Base-by-base conservation (phyloP, 192 early-diverging fungal species). In the Mortierella antarctica region DNA sequence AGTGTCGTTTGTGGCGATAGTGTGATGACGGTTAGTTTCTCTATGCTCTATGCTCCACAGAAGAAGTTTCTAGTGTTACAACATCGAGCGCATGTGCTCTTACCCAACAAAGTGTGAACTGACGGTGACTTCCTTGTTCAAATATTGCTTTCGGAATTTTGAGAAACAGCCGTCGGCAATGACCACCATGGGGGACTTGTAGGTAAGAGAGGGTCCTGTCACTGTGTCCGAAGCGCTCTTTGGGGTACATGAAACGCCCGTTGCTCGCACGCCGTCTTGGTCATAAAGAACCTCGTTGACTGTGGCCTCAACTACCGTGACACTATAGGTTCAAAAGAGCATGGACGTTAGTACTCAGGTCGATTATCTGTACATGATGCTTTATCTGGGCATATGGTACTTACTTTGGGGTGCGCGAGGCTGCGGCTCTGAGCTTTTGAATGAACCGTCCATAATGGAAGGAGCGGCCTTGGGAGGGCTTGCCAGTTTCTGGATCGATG, bases 401-500 rank as follows among this genome's bases (percentile, higher is more conserved):
- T 53, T 90, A 92, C 92, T 83, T 88, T 50, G 70, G 62, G 53
- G 62, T 83, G 21, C 74, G 84, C 62, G 82, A 73, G 51, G 85
- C 93, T 11, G 89, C 89, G 48, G 86, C 85, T 45, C 97, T 72
- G 52, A 99, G 70, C 17, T 94, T 95, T 89, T 91, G 91, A 54
- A 99, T 92, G 66, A 99, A 92, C 51, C 93, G 85, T 1, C 97
- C 97, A 55, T 99, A 95, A 67, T 99, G 97, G 82, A 99, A 99
- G 7, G 94, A 92, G 18, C 82, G 73, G 31, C 97, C 96, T 45
- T 82, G 56, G 53, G 69, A 81, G 39, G 74, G 67, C n/a, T 88
- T 88, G 7, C 75, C 82, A 41, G 85, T 67, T 5, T 39, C 23
- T 40, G 61, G 61, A 5, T 73, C 54, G 7, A 12, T 63, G 4